These are phyloP conservation scores for Parathielavia hyrcaniae DNA, from an alignment of 495 filamentous ascomycete species.

Conservation along the genomic window DNA sequence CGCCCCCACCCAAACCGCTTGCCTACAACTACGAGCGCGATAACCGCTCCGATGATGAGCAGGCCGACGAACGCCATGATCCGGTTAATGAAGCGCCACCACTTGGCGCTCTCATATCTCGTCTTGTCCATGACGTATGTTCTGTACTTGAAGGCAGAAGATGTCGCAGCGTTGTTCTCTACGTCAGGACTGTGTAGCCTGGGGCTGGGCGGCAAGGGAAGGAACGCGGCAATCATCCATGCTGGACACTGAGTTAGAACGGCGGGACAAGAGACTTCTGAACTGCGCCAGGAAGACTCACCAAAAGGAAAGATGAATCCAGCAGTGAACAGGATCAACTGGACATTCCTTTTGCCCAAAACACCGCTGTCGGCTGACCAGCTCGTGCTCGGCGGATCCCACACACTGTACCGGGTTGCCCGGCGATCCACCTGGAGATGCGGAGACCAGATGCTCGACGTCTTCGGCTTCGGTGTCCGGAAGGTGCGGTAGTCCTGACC, in stretches of 20 bases:
- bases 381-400: slow-evolving; percentile 65
- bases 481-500: slow-evolving; percentile 25
- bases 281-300: slow-evolving; percentile 35
- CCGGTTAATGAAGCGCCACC: slow-evolving; percentile 91
- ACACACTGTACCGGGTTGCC: slow-evolving; percentile 49
- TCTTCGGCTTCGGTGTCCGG: slow-evolving; percentile 38
- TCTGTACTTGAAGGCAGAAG: slow-evolving; percentile 42
- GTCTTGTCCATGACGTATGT: slow-evolving; percentile 47
- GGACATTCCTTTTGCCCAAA: slow-evolving; percentile 65
- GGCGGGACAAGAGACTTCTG: background rate
- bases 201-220: slow-evolving; percentile 65
- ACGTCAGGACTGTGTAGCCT: slow-evolving; percentile 41
- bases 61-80: slow-evolving; percentile 76
- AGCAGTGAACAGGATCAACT: slow-evolving; percentile 79
- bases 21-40: slow-evolving; percentile 58
- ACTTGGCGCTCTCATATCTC: slow-evolving; percentile 72
- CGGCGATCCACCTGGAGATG: slow-evolving; percentile 62
- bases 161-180: slow-evolving; percentile 28
- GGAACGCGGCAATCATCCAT: slow-evolving; percentile 79
- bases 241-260: slow-evolving; percentile 39
- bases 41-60: slow-evolving; percentile 66
- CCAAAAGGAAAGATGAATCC: slow-evolving; percentile 83
- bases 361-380: slow-evolving; percentile 53
- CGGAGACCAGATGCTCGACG: slow-evolving; percentile 64
- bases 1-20: slow-evolving; percentile 36